phyloP scores from a whole-genome alignment of 2,329 filamentous ascomycete genomes.

The Clonostachys byssicola region DNA sequence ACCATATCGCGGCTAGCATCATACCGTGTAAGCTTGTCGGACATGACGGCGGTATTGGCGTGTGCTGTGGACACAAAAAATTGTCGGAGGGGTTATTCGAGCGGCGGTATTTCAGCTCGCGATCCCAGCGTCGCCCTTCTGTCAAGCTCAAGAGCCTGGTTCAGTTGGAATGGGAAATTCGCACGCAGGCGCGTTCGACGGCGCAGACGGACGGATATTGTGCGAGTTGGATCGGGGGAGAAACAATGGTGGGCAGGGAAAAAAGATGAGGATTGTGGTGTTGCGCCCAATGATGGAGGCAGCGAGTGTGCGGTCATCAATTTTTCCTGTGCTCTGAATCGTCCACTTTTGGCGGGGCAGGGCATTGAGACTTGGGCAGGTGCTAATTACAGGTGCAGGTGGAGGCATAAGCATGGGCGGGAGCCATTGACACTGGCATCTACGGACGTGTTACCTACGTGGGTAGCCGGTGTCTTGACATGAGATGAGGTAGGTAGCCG shows the following conservation, averaged over 20 bases:
- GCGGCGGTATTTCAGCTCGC: constrained; percentile 4
- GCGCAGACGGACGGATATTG: neutral
- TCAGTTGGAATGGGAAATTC: neutral
- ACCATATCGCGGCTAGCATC: constrained; percentile 15
- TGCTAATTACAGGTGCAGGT: constrained; percentile 1
- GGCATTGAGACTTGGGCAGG: constrained; percentile 1
- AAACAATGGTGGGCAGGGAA: neutral
- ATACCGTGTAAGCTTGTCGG: constrained; percentile 93
- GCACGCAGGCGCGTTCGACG: neutral
- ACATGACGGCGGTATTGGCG: constrained; percentile 53
- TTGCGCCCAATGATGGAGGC: neutral
- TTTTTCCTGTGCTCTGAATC: constrained; percentile 33
- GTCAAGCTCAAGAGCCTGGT: constrained; percentile 1
- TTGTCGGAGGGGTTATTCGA: constrained; percentile 6
- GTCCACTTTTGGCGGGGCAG: constrained; percentile 26
- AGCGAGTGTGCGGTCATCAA: constrained; percentile 28
- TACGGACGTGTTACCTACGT: too few relatives aligned
- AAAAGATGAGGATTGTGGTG: too few relatives aligned
- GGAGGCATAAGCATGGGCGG: too few relatives aligned
- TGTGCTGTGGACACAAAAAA: too few relatives aligned
- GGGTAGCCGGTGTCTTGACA: too few relatives aligned
- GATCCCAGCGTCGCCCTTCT: neutral
- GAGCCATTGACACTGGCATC: too few relatives aligned
- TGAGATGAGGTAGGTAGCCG: too few relatives aligned
- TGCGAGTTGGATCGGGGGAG: neutral